These are phyloP conservation scores for Phellinidium pouzarii DNA, from an alignment of 1,284 basidiomycete species.

Conservation along the genomic window DNA sequence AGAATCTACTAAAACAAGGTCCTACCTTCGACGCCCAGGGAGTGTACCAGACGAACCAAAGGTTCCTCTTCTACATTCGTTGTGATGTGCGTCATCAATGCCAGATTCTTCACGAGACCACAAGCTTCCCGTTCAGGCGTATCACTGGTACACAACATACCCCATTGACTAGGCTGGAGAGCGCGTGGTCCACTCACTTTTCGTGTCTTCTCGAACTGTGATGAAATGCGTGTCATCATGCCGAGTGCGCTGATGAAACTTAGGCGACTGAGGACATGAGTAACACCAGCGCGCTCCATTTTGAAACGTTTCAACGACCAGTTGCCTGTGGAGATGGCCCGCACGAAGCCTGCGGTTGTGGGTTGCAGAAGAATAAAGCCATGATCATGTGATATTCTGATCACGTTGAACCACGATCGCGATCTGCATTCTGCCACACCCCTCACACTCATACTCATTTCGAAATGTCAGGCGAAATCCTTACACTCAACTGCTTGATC, in stretches of 20 bases:
- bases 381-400: too few relatives aligned
- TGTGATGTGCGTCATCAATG: constrained; percentile 99
- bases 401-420: too few relatives aligned
- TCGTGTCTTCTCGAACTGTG: constrained; percentile 98
- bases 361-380: too few relatives aligned
- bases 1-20: constrained; percentile 11
- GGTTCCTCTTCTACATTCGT: constrained; percentile 98
- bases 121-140: constrained; percentile 99
- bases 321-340: constrained; percentile 98
- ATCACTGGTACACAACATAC: constrained; percentile 96
- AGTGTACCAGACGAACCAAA: constrained; percentile 83
- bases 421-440: too few relatives aligned
- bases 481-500: too few relatives aligned
- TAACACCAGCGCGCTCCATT: constrained; percentile 99
- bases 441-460: too few relatives aligned
- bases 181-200: constrained; percentile 98
- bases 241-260: constrained; percentile 97
- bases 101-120: constrained; percentile 97
- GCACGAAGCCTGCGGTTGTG: constrained; percentile 93
- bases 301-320: constrained; percentile 99
- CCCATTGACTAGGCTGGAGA: constrained; percentile 98
- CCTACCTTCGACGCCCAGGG: constrained; percentile 91
- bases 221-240: constrained; percentile 99
- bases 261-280: constrained; percentile 92
- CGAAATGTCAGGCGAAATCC: too few relatives aligned